Evolutionary conservation across 2,329 filamentous ascomycete species (phyloP), one percentile per base, ranked within the genome.

Genomic region (Aspergillus calidoustus): DNA sequence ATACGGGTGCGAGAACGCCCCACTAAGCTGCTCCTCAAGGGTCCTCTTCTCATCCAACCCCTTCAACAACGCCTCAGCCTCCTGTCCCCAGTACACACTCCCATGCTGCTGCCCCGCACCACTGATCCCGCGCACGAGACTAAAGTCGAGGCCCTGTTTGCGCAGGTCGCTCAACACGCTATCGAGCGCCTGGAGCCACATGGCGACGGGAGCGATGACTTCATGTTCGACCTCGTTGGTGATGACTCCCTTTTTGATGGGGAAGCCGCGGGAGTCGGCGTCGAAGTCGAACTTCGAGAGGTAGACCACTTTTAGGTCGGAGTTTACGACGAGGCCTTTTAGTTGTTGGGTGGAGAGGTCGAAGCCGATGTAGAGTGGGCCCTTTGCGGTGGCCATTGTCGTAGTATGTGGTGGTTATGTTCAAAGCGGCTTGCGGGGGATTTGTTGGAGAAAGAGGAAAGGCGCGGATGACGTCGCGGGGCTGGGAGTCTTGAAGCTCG

Each of bases 81-180:
- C 80, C 49, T 81, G 76, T 61, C 86, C 90, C 94, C 94, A 98
- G 80, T 95, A 98, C 30, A 98, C 93, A 75, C 94, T 98, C 38
- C 95, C 95, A 78, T 98, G 95, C 82, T 99, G 95, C 85, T 98
- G 96, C 58, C 95, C 93, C 17, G 94, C 93, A 65, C 93, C 95
- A 71, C 91, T 94, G 69, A 99, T 85, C 31, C 92, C 94, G 72
- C 86, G 87, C 66, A 99, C 88, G 55, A 86, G 86, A 56, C 83
- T 79, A 71, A 97, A 89, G 68, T 93, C 89, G 59, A 92, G 85
- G 0, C 88, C 87, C 63, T 87, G 85, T 47, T 87, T 84, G 68
- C 86, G 84, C 64, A 99, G 83, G 17, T 91, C 88, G 52, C 83
- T 79, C 59, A 98, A 84, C 17, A 97, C 92, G 19, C 94, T 86